Base-by-base conservation (phyloP, 2,329 filamentous ascomycete species). In the Didymella glomerata region DNA sequence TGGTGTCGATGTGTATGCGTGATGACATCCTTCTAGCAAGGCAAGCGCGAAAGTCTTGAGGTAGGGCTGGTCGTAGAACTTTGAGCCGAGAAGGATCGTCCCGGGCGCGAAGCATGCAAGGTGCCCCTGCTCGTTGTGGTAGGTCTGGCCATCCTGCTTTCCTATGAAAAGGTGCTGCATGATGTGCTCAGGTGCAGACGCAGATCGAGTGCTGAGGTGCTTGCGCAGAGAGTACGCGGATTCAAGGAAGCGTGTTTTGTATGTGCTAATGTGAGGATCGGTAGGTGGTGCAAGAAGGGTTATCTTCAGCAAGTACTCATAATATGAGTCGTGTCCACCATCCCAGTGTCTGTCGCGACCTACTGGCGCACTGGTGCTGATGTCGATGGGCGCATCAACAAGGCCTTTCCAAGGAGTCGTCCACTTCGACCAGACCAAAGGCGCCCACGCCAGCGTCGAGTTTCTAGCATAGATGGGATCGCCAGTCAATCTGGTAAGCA, bases 361-460 rank as follows among this genome's bases (percentile, higher is more conserved):
- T 8, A 77, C 69, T 5, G 79, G 78, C 22, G 70, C 69, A 10
- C 76, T 77, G 9, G 78, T 81, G 53, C 76, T 65, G 45, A 81
- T 81, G 48, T 81, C 77, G 41, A 81, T 71, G 9, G 79, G 80
- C 2, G 71, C 75, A 45, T 80, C 76, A 16, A 80, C 65, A 61
- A 82, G 74, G 3, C 80, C 80, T 13, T 70, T 63, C 70, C 74
- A 78, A 11, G 76, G 71, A 24, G 78, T 71, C 14, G 66, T 52
- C 70, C 76, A 79, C 54, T 76, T 77, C 32, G 72, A 77, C 78
- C 79, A 81, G 9, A 82, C 79, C n/a, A 82, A 68, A 27, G 77
- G 76, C 25, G 76, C 73, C 80, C 80, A 81, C 25, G 79, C 77
- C 46, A 69, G 68, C 4, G 79, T 81, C 3, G 80, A 76, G 58